A percentile compares a stretch with the other conserved stretches of the same genome.
phyloP scores from a whole-genome alignment of 208 protist species.

The Phytomonas sp. region DNA sequence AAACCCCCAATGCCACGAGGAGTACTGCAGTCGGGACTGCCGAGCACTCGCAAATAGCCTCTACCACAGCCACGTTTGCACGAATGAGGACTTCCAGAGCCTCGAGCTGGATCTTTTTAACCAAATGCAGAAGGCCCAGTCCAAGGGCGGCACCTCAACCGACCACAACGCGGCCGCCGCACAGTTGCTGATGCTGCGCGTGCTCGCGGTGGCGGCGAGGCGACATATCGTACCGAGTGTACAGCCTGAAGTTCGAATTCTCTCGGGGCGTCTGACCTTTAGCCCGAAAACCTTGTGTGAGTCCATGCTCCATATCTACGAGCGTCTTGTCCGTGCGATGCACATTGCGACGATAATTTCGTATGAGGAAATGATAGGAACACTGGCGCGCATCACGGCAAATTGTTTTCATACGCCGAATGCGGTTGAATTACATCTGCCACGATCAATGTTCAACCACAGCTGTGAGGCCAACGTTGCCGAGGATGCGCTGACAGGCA shows the following conservation, averaged over 20 bases:
- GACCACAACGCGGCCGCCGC: constrained; percentile 55
- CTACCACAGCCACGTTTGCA: constrained; percentile 71
- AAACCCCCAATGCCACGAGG: constrained; percentile 72
- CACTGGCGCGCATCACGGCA: constrained; percentile 54
- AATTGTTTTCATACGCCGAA: constrained; percentile 41
- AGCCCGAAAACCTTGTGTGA: constrained; percentile 36
- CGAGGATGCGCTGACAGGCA: constrained; percentile 37
- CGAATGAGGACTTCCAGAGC: constrained; percentile 54
- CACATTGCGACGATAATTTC: constrained; percentile 53
- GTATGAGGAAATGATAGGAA: constrained; percentile 76
- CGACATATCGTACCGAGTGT: constrained; percentile 54
- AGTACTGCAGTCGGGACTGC: constrained; percentile 86
- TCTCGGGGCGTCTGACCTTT: constrained; percentile 59
- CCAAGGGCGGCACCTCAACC: constrained; percentile 22
- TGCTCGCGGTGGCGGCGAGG: constrained; percentile 41
- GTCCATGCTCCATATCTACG: constrained; percentile 66
- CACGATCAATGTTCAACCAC: constrained; percentile 77
- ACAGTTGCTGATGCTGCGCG: constrained; percentile 70
- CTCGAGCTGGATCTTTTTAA: constrained; percentile 78
- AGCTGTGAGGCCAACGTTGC: constrained; percentile 71
- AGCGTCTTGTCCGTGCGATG: constrained; percentile 54
- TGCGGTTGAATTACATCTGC: constrained; percentile 49
- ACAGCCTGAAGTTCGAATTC: constrained; percentile 57
- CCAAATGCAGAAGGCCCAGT: constrained; percentile 43
- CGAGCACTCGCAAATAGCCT: constrained; percentile 35